A percentile compares a stretch with the other conserved stretches of the same genome.
phyloP scores from a whole-genome alignment of 1,139 yeast species.

The Suhomyces bolitotheri region DNA sequence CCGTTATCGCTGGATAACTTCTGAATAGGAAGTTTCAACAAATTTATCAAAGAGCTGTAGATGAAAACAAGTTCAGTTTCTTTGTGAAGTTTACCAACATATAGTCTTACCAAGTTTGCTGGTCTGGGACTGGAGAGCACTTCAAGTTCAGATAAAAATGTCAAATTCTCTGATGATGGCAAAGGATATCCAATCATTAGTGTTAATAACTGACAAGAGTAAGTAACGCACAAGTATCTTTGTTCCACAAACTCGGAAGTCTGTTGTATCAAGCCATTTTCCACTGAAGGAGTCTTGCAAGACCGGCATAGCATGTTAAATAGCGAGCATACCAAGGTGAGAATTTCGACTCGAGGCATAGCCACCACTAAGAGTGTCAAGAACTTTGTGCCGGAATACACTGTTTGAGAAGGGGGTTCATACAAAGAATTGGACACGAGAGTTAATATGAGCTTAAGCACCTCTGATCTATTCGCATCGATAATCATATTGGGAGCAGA shows the following conservation, averaged over 20 bases:
- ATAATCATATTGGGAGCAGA: slow-evolving; percentile 48
- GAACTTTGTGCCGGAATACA: slow-evolving; percentile 56
- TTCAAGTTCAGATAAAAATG: slow-evolving; percentile 39
- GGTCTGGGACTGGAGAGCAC: slow-evolving; percentile 30
- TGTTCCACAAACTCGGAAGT: slow-evolving; percentile 41
- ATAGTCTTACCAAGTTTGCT: slow-evolving; percentile 50
- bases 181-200: slow-evolving; percentile 65
- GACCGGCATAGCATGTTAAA: slow-evolving; percentile 57
- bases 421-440: slow-evolving; percentile 69
- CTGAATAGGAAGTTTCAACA: slow-evolving; percentile 47
- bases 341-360: slow-evolving; percentile 48
- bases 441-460: slow-evolving; percentile 60
- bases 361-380: slow-evolving; percentile 57
- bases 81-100: slow-evolving; percentile 54
- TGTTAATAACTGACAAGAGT: slow-evolving; percentile 62
- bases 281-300: slow-evolving; percentile 30
- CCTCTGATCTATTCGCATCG: slow-evolving; percentile 68
- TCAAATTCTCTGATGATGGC: slow-evolving; percentile 48
- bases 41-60: slow-evolving; percentile 45
- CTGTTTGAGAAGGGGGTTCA: slow-evolving; percentile 42
- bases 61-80: slow-evolving; percentile 54
- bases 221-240: slow-evolving; percentile 54
- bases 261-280: slow-evolving; percentile 33
- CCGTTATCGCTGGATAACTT: slow-evolving; percentile 20
- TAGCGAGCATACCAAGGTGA: slow-evolving; percentile 66